Conservation (phyloP, 345 rosid genomes). For the Populus simonii region DNA sequence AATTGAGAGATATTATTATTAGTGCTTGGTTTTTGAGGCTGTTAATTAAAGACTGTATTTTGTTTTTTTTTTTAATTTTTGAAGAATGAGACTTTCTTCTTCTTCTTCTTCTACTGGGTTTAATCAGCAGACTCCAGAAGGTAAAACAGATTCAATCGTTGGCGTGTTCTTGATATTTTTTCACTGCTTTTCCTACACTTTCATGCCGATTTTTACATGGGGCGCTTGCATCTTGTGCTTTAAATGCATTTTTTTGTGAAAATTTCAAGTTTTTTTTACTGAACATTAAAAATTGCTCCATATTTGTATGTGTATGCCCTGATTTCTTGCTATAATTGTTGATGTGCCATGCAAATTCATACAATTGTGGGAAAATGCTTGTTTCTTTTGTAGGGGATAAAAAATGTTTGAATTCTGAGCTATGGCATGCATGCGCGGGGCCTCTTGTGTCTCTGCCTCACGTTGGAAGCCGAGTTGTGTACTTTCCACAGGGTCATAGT, state of each 20-base stretch:
- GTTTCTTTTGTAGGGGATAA: background rate
- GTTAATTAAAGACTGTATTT: background rate
- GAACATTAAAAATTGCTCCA: background rate
- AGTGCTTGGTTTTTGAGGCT: background rate
- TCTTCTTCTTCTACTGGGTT: background rate
- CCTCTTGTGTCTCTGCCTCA: background rate
- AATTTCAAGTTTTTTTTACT: background rate
- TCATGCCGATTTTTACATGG: background rate
- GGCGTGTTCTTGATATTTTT: background rate
- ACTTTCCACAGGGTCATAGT: conserved; percentile 1
- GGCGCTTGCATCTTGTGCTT: background rate
- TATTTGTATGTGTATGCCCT: background rate
- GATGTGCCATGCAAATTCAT: background rate
- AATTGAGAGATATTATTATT: background rate
- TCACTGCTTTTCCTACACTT: background rate
- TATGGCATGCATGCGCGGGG: conserved; percentile 1
- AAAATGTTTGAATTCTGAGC: background rate
- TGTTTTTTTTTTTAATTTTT: background rate
- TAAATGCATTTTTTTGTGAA: background rate
- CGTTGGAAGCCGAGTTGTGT: conserved; percentile 1
- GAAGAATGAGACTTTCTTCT: background rate
- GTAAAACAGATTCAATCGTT: background rate
- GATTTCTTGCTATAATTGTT: background rate
- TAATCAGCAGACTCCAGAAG: background rate
- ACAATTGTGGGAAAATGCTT: background rate